A percentile compares a stretch with the other conserved stretches of the same genome.
These are phyloP conservation scores for Rhodotorula glutinis DNA, from an alignment of 1,284 basidiomycete genomes.

Conservation along the genomic window DNA sequence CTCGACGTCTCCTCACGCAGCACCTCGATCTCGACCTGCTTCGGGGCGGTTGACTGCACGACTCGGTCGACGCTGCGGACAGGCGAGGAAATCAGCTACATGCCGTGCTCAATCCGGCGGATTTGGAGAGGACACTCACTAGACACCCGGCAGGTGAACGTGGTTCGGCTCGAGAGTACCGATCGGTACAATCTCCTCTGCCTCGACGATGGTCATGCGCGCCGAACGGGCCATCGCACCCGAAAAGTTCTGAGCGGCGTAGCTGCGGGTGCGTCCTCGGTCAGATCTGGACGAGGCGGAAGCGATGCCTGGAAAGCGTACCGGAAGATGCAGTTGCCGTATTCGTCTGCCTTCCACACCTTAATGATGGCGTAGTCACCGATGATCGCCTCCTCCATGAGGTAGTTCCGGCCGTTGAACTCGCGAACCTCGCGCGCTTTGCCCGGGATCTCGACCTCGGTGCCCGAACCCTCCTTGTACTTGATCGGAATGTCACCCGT, in stretches of 20 bases:
- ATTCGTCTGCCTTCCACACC: slow-evolving; percentile 93
- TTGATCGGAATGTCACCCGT: slow-evolving; percentile 49
- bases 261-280: slow-evolving; percentile 53
- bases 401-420: slow-evolving; percentile 76
- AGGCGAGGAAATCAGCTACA: not conserved
- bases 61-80: slow-evolving; percentile 40
- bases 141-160: slow-evolving; percentile 56
- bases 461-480: slow-evolving; percentile 55
- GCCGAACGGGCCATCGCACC: slow-evolving; percentile 84
- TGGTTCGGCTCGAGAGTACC: slow-evolving; percentile 79
- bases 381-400: slow-evolving; percentile 80
- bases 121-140: slow-evolving; percentile 11
- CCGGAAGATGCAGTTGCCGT: slow-evolving; percentile 52
- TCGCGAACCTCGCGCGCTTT: slow-evolving; percentile 68
- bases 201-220: slow-evolving; percentile 87
- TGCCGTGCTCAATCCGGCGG: not conserved
- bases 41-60: slow-evolving; percentile 58
- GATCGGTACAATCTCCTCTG: slow-evolving; percentile 84
- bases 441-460: slow-evolving; percentile 45
- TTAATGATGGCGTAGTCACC: slow-evolving; percentile 73
- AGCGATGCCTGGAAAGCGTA: slow-evolving; percentile 41
- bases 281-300: not conserved
- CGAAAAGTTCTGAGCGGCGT: slow-evolving; percentile 84
- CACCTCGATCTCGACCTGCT: slow-evolving; percentile 63
- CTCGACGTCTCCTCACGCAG: slow-evolving; percentile 23